Evolutionary conservation across 108 stramenopile species (phyloP).

Genomic region (Skeletonema grethae): DNA sequence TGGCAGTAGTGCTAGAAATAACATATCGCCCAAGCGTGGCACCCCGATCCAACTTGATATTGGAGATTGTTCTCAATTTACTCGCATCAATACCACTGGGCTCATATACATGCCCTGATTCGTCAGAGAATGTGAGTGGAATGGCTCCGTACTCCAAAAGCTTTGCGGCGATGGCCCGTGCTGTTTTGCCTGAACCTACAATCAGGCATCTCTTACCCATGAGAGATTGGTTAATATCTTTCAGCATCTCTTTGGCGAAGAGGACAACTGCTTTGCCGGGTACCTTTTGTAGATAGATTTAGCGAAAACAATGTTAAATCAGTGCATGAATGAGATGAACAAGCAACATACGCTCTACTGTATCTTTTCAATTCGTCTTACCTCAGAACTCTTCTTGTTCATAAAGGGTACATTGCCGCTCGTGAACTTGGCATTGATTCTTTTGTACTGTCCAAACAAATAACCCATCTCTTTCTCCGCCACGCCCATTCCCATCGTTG

Average conservation of each 20-base stretch:
- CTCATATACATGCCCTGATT: constrained; percentile 94
- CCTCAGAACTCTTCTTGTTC: constrained; percentile 41
- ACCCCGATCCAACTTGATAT: constrained; percentile 95
- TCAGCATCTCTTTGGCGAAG: constrained; percentile 89
- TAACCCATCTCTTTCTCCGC: constrained; percentile 93
- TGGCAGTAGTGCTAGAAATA: constrained; percentile 83
- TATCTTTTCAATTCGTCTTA: constrained; percentile 20
- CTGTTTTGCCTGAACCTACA: constrained; percentile 93
- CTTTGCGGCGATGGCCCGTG: constrained; percentile 89
- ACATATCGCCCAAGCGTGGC: constrained; percentile 91
- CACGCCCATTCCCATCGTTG: constrained; percentile 93
- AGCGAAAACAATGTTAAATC: not conserved
- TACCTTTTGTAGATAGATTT: constrained; percentile 52
- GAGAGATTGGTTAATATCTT: constrained; percentile 82
- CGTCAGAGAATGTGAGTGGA: constrained; percentile 93
- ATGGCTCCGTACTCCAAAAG: constrained; percentile 94
- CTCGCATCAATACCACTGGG: constrained; percentile 91
- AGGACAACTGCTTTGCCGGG: constrained; percentile 93
- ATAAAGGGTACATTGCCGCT: constrained; percentile 59
- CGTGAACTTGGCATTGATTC: constrained; percentile 74
- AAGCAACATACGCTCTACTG: not conserved
- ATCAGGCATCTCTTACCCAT: constrained; percentile 94
- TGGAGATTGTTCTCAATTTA: constrained; percentile 87
- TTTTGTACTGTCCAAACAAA: constrained; percentile 98
- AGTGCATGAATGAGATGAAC: constrained; percentile 4